Evolutionary conservation across 208 protist genomes (phyloP), one percentile per base, ranked within the genome.

Genomic region (Leishmania gerbilli): DNA sequence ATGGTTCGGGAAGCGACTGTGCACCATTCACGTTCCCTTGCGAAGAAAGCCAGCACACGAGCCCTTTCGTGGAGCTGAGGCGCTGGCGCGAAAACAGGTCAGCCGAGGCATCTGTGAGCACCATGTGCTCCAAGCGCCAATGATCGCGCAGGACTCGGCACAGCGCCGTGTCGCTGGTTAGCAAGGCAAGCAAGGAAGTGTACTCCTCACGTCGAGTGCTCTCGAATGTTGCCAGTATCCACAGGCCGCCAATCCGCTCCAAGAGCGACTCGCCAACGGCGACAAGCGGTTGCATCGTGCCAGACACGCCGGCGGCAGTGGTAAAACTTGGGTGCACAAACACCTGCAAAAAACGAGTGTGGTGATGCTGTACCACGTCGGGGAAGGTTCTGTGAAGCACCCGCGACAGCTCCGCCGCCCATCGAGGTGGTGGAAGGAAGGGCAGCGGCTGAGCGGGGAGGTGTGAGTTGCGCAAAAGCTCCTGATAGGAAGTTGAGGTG

Each of bases 311-410:
- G 31, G 89, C 88, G 40, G 84, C 77, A 49, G 91, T 90, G 45
- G 88, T 95, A 72, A 97, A 98, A 76, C 86, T 95, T 67, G 95
- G 91, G 84, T 98, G 95, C 65, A 97, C 92, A 87, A 98, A 96
- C 0, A 90, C 75, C 64, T 93, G 92, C 71, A 97, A 78, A 76
- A 90, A 96, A 8, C 87, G 85, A 68, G 88, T 78, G 60, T 89
- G 87, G 76, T 95, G 92, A 24, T 56, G 19, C 56, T 86, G 83
- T 15, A 45, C 60, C 31, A 96, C 64, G 15, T 94, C 90, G 45
- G 95, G 92, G 71, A 98, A 96, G 15, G 69, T 71, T n/a, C 85
- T 84, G 56, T 86, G 67, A 49, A 98, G 81, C 53, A 88, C 86
- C 37, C 95, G 85, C 19, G 89, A 89, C 74, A 98, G 85, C 79